These are phyloP conservation scores for Boeremia exigua DNA, from an alignment of 2,329 filamentous ascomycete species.

Conservation along the genomic window DNA sequence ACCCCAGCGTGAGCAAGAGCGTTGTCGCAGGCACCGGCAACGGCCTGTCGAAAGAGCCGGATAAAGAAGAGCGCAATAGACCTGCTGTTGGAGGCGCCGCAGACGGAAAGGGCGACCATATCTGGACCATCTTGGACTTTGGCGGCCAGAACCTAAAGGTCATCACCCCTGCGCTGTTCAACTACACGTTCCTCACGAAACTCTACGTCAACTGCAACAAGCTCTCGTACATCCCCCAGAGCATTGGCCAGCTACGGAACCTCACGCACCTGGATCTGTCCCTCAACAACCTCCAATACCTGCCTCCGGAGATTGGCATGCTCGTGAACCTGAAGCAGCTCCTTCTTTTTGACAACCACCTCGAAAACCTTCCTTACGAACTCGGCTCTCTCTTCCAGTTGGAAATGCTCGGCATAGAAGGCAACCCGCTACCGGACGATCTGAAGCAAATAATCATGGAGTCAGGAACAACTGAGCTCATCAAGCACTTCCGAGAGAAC, in stretches of 20 bases:
- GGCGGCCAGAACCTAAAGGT: constrained; percentile 93
- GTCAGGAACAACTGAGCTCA: constrained; percentile 83
- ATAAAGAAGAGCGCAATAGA: constrained; percentile 67
- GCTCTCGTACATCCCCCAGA: constrained; percentile 76
- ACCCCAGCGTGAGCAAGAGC: constrained; percentile 73
- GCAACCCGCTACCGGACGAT: constrained; percentile 80
- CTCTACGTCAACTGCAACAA: constrained; percentile 95
- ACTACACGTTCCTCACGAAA: constrained; percentile 86
- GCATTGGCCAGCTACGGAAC: constrained; percentile 82
- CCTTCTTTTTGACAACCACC: constrained; percentile 87
- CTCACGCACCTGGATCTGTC: constrained; percentile 87
- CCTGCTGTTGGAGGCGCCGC: constrained; percentile 63
- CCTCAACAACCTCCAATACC: constrained; percentile 79
- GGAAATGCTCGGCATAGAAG: constrained; percentile 89
- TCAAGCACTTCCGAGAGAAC: constrained; percentile 81
- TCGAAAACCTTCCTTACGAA: constrained; percentile 81
- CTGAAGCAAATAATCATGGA: constrained; percentile 85
- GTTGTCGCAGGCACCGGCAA: constrained; percentile 62
- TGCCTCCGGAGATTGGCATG: constrained; percentile 95
- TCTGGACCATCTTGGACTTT: constrained; percentile 93
- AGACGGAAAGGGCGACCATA: constrained; percentile 62
- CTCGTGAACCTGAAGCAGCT: constrained; percentile 89
- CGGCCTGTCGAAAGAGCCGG: constrained; percentile 55
- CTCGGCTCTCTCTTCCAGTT: constrained; percentile 87
- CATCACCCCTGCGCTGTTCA: constrained; percentile 78